Percentiles rank a stretch among this genome's conserved stretches.
These are phyloP conservation scores for Parsonsia alboflavescens DNA, from an alignment of 257 asterid species.

Conservation along the genomic window DNA sequence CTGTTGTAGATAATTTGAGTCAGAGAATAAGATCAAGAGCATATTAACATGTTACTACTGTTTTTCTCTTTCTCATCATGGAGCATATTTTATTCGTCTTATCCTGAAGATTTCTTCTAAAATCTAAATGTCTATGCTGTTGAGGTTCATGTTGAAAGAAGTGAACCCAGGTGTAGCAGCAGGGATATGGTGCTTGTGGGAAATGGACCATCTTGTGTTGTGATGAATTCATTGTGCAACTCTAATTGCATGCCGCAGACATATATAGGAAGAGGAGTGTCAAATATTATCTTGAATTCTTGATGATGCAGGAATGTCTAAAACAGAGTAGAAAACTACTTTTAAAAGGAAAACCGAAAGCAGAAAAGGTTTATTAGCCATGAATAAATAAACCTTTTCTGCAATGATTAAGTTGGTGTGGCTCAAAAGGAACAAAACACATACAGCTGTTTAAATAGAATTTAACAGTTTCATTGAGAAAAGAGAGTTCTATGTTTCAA, in stretches of 20 bases:
- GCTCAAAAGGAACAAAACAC: not conserved
- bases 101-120: not conserved
- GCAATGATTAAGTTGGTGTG: not conserved
- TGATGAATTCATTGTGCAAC: not conserved
- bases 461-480: not conserved
- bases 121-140: not conserved
- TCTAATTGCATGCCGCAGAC: not conserved
- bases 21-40: not conserved
- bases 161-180: conserved; percentile 3
- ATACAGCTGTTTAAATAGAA: too few relatives aligned
- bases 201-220: not conserved
- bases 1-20: not conserved
- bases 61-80: not conserved
- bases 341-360: not conserved
- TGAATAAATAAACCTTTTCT: not conserved
- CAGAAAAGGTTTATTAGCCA: not conserved
- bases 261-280: too few relatives aligned
- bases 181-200: too few relatives aligned
- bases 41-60: not conserved
- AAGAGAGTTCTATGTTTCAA: not conserved
- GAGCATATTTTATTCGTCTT: not conserved
- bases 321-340: not conserved
- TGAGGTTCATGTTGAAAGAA: not conserved
- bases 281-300: not conserved
- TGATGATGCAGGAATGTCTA: not conserved